Conservation (phyloP, 2,329 filamentous ascomycete species). For the Claviceps digitariae region DNA sequence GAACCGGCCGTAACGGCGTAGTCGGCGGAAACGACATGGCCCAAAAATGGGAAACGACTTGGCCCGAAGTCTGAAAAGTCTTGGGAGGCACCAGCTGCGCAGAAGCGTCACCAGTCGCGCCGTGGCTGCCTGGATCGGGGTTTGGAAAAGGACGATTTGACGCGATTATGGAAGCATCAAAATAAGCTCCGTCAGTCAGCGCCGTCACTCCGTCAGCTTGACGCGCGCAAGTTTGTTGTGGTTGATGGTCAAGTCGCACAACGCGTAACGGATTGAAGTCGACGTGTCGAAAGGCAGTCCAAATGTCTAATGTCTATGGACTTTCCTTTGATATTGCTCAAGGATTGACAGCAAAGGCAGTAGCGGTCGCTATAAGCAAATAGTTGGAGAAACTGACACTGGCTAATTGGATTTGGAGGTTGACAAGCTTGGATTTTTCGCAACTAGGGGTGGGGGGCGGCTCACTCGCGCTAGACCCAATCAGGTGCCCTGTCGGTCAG, state of each 20-base stretch:
- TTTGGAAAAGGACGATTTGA: neutral
- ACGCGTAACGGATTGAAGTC: neutral
- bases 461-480: slow-evolving; percentile 17
- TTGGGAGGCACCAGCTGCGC: neutral
- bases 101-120: slow-evolving; percentile 1
- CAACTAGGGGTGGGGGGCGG: slow-evolving; percentile 4
- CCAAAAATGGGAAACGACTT: slow-evolving; percentile 8
- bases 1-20: slow-evolving; percentile 59
- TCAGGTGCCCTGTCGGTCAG: slow-evolving; percentile 10
- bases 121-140: neutral
- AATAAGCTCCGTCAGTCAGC: neutral
- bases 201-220: neutral
- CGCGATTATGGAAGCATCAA: slow-evolving; percentile 6
- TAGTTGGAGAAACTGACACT: neutral
- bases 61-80: neutral
- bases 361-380: neutral
- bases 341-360: neutral
- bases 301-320: neutral
- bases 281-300: neutral
- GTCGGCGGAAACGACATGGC: slow-evolving; percentile 41
- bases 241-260: neutral
- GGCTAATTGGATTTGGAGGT: slow-evolving; percentile 1
- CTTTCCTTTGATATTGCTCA: neutral
- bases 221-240: neutral
- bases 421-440: slow-evolving; percentile 7